Evolutionary conservation across 495 filamentous ascomycete species (phyloP).

Genomic region (Penicillium odoratum): DNA sequence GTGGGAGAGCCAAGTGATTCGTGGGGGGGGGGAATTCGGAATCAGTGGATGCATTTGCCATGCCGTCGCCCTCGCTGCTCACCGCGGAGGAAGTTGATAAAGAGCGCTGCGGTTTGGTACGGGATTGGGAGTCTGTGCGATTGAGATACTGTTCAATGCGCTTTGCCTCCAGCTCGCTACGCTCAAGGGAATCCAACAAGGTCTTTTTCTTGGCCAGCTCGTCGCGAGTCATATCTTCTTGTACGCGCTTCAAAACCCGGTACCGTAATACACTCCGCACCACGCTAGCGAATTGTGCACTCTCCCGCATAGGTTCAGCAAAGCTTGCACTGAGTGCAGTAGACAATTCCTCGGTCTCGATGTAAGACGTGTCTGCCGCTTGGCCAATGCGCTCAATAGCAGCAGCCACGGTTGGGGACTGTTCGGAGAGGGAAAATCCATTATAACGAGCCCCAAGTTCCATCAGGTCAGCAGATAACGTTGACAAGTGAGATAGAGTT

Average conservation of each 20-base stretch:
- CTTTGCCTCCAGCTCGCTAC: slow-evolving; percentile 85
- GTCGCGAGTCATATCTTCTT: slow-evolving; percentile 95
- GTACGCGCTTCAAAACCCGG: slow-evolving; percentile 85
- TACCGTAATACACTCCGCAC: slow-evolving; percentile 87
- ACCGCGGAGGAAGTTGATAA: slow-evolving; percentile 56
- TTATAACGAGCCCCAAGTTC: slow-evolving; percentile 94
- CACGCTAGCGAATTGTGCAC: slow-evolving; percentile 93
- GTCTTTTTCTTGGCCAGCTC: slow-evolving; percentile 79
- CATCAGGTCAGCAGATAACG: slow-evolving; percentile 81
- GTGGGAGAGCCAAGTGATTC: slow-evolving; percentile 59
- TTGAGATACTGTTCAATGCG: slow-evolving; percentile 90
- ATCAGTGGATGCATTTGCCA: slow-evolving; percentile 71
- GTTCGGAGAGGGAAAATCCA: slow-evolving; percentile 93
- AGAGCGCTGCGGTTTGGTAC: slow-evolving; percentile 61
- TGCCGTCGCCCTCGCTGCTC: slow-evolving; percentile 45
- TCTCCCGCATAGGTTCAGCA: slow-evolving; percentile 95
- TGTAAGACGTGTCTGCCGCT: slow-evolving; percentile 93
- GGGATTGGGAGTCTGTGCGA: slow-evolving; percentile 53
- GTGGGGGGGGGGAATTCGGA: slow-evolving; percentile 90
- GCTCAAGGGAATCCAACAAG: slow-evolving; percentile 78
- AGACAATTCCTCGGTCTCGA: slow-evolving; percentile 90
- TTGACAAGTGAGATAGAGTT: slow-evolving; percentile 78
- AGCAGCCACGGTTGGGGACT: slow-evolving; percentile 79
- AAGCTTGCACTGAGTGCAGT: slow-evolving; percentile 81
- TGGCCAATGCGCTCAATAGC: slow-evolving; percentile 94